A percentile compares a stretch with the other conserved stretches of the same genome.
Conservation (phyloP, 176 grass and related monocot species). For the Zizania latifolia region DNA sequence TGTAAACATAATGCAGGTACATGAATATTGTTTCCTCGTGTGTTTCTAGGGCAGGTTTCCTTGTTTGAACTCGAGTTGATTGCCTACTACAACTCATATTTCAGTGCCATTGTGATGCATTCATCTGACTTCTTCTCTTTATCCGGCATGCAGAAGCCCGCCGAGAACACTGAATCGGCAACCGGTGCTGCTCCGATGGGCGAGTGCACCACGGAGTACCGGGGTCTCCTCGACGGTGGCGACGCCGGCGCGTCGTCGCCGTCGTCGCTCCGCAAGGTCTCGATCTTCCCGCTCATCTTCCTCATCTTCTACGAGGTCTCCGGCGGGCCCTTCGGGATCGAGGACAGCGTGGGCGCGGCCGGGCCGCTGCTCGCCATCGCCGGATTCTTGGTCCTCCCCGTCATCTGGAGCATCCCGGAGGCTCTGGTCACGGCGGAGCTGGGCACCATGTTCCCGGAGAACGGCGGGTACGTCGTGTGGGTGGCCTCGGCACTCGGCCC, state of each 20-base stretch:
- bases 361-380: conserved; percentile 62
- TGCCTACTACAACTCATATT: not conserved
- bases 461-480: conserved; percentile 72
- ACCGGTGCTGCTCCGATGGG: conserved; percentile 16
- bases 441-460: conserved; percentile 77
- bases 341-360: conserved; percentile 54
- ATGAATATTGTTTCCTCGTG: not conserved
- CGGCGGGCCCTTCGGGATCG: conserved; percentile 62
- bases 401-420: conserved; percentile 74
- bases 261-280: conserved; percentile 40
- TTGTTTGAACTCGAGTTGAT: not conserved
- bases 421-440: conserved; percentile 74
- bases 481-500: conserved; percentile 62
- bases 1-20: not conserved
- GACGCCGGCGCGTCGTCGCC: not conserved
- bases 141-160: conserved; percentile 37
- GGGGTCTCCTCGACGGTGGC: conserved; percentile 14
- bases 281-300: conserved; percentile 62
- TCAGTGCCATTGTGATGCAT: not conserved
- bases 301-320: conserved; percentile 92
- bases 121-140: not conserved
- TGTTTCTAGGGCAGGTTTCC: not conserved
- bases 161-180: not conserved
- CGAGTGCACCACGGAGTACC: conserved; percentile 30
- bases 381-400: conserved; percentile 55